A percentile compares a stretch with the other conserved stretches of the same genome.
Conservation (phyloP, 1,284 basidiomycete species). For the Ustilago lituana region DNA sequence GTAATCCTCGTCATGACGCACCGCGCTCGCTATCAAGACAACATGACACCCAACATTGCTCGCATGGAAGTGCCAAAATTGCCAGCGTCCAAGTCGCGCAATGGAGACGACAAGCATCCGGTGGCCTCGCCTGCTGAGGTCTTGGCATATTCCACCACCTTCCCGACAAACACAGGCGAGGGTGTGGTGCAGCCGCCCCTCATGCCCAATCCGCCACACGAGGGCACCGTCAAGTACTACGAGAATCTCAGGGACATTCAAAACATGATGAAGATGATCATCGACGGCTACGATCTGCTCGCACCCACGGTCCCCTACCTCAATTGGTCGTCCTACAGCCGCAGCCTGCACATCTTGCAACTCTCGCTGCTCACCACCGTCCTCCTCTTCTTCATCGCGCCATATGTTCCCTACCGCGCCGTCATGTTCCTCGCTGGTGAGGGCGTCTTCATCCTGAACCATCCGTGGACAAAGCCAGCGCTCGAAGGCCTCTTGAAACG, state of each 20-base stretch:
- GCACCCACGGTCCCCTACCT: conserved; percentile 61
- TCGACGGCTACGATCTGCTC: conserved; percentile 64
- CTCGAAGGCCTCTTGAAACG: conserved; percentile 46
- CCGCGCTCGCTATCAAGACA: conserved; percentile 48
- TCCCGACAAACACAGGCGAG: conserved; percentile 38
- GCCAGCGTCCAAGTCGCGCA: conserved; percentile 22
- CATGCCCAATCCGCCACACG: conserved; percentile 61
- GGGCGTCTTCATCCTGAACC: conserved; percentile 58
- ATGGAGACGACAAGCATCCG: background rate
- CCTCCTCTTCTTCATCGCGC: conserved; percentile 59
- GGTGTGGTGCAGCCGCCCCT: conserved; percentile 45
- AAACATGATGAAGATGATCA: conserved; percentile 67
- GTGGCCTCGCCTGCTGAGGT: conserved; percentile 21
- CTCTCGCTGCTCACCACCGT: conserved; percentile 55
- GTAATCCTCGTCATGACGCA: conserved; percentile 62
- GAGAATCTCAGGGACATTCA: conserved; percentile 67
- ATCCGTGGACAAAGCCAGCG: conserved; percentile 65
- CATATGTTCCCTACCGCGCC: conserved; percentile 59
- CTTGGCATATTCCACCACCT: conserved; percentile 29
- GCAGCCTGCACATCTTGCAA: conserved; percentile 62
- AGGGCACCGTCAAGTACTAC: conserved; percentile 63
- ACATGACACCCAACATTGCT: conserved; percentile 36
- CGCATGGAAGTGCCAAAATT: conserved; percentile 34
- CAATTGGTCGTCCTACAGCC: conserved; percentile 66
- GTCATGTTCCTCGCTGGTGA: conserved; percentile 65